These are phyloP conservation scores for Excoecaria agallocha DNA, from an alignment of 345 rosid genomes.

Conservation along the genomic window DNA sequence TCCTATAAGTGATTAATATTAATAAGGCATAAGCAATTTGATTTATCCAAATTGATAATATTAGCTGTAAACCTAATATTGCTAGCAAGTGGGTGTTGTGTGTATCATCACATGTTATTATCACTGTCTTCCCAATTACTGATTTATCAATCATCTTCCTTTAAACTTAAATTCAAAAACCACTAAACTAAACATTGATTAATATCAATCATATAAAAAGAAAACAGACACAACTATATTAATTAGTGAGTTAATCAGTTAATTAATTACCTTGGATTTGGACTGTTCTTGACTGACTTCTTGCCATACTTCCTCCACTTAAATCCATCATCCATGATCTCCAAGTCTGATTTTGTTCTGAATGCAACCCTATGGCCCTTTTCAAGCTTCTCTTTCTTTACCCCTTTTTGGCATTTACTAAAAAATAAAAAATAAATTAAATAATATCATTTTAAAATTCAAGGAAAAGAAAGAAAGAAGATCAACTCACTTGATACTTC, in stretches of 20 bases:
- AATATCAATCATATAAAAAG: too few species aligned
- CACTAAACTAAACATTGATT: too few species aligned
- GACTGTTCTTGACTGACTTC: conserved; percentile 82
- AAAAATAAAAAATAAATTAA: background rate
- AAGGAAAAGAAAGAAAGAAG: background rate
- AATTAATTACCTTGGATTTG: conserved; percentile 67
- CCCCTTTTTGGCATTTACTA: conserved; percentile 30
- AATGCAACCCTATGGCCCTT: conserved; percentile 64
- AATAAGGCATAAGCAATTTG: too few species aligned
- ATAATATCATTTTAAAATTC: background rate
- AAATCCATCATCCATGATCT: conserved; percentile 87
- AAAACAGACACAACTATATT: too few species aligned
- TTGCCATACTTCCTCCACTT: conserved; percentile 96
- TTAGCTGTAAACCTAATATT: too few species aligned
- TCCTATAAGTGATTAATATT: too few species aligned
- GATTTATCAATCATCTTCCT: too few species aligned
- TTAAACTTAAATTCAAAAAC: too few species aligned
- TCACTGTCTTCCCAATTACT: too few species aligned
- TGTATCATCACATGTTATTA: too few species aligned
- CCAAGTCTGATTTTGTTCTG: conserved; percentile 70
- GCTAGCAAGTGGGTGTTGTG: too few species aligned
- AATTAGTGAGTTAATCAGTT: background rate
- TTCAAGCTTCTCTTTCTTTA: conserved; percentile 39
- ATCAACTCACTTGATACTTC: conserved; percentile 39
- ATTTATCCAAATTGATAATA: too few species aligned